Base-by-base conservation (phyloP, 306 rosid species). In the Macrotyloma uniflorum region DNA sequence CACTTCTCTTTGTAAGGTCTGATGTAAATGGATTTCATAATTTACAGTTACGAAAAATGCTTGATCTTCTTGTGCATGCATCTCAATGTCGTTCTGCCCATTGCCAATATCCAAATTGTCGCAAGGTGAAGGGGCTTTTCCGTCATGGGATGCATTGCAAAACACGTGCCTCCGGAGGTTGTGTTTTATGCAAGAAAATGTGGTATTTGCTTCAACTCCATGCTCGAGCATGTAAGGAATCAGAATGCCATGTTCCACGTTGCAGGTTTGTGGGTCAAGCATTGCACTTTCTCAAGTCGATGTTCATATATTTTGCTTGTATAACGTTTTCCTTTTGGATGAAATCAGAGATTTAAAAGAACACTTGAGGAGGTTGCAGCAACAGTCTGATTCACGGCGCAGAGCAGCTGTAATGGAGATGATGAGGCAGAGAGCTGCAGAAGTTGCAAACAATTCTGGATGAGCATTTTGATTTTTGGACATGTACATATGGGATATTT, bases 401-500 rank as follows among this genome's bases (percentile, higher is more conserved):
- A 90, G 97, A 89, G 98, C 98, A 63, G 98, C 99, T 43, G 98
- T 96, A 82, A 96, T 89, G 91, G 99, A 96, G 84, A 96, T 96
- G 98, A 96, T 96, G 99, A 93, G 99, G 84, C 98, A 95, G 87
- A 87, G 99, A 86, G 99, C 99, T 70, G 98, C 96, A 12, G 99
- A 96, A 88, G 91, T 90, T 80, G 92, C 94, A 57, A 93, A 80
- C 86, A 93, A 81, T 71, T 80, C 90, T 35, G 89, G 91, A 69
- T 96, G 85, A 91, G 74, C 77, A 18, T 19, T 49, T 49, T 49
- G 3, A 16, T 75, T 36, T 74, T 58, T 79, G 72, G 78, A 63
- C 63, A 54, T 87, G 83, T 76, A 87, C 66, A 81, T 80, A 83
- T 76, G 68, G 55, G 55, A 66, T 49, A 55, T 62, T 64, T 79